Percentiles rank a stretch among this genome's conserved stretches.
Conservation (phyloP, 148 eudicot species). For the Rhododendron henanense region DNA sequence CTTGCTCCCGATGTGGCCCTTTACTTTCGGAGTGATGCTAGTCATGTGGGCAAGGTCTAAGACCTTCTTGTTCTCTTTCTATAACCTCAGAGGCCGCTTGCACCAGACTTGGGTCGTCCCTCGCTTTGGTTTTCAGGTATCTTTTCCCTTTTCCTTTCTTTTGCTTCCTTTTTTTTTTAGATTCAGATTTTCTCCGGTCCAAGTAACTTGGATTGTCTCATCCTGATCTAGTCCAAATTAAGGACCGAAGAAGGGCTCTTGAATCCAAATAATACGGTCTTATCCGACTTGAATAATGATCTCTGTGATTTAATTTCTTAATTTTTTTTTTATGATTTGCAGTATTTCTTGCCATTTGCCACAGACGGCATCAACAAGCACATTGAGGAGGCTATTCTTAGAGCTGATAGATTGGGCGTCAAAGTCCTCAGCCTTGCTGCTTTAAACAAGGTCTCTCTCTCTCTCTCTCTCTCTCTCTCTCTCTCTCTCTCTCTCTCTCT, state of each 20-base stretch:
- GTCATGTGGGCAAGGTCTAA: conserved; percentile 66
- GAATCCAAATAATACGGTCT: not conserved
- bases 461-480: conserved; percentile 5
- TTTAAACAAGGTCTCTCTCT: conserved; percentile 27
- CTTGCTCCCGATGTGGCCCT: conserved; percentile 39
- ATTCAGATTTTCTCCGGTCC: too few relatives aligned
- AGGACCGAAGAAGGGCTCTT: too few relatives aligned
- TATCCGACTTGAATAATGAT: not conserved
- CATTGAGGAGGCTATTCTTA: conserved; percentile 33
- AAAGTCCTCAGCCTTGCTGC: conserved; percentile 42
- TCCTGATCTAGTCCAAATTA: too few relatives aligned
- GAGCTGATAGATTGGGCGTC: conserved; percentile 36
- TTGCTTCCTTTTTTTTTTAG: too few relatives aligned
- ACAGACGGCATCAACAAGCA: conserved; percentile 28
- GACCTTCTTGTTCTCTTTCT: conserved; percentile 38
- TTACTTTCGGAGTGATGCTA: conserved; percentile 25
- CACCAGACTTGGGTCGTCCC: conserved; percentile 74
- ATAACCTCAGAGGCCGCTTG: conserved; percentile 39
- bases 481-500: not conserved
- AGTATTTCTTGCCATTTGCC: conserved; percentile 41
- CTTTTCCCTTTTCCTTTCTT: not conserved
- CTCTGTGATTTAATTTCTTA: not conserved
- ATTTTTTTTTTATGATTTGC: not conserved
- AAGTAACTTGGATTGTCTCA: too few relatives aligned
- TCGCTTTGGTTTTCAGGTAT: conserved; percentile 64